Base-by-base conservation (phyloP, 2,329 filamentous ascomycete genomes). In the Nannizziopsis barbatae region DNA sequence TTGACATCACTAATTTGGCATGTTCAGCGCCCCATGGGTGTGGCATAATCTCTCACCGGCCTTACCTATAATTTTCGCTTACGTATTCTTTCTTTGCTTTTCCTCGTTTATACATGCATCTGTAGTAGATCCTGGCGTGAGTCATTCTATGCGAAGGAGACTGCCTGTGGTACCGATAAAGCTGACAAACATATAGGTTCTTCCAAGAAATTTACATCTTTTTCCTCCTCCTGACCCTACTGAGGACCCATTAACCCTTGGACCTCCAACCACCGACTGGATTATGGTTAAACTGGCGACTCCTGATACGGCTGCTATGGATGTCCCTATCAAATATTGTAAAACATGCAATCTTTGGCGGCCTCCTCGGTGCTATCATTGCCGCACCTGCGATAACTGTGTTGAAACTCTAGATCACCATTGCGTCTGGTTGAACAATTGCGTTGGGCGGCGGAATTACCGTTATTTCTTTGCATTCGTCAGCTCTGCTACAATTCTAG, bases 381-480 rank as follows among this genome's bases (percentile, higher is more conserved):
- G 92, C 68, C 85, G 92, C 50, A 77, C 95, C 22, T 98, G 92
- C 69, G 90, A 98, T 68, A 95, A 93, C 65, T 98, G 92, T 64
- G 79, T 98, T 52, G 92, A 98, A 66, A 95, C 88, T 0, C 87
- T 95, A 57, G 92, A 98, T 61, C 92, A 98, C 62, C 92, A 98
- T 67, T 98, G 92, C 61, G 89, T 96, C 12, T 98, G 92, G 92
- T 78, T 98, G 54, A 98, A 98, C 70, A 98, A 98, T 65, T 98
- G 92, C 59, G 84, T 98, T 43, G 92, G 92, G 38, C 83, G 90
- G 56, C 86, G 92, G 59, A 98, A 98, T 69, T 98, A 98, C 69
- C 86, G 92, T 54, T 96, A 90, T 66, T 98, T 98, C 68, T 95
- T 96, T 64, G 78, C 84, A 9, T 98, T 95, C 66, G 81, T 98